These are phyloP conservation scores for Hydrangea macrophylla DNA, from an alignment of 148 eudicot genomes.

Conservation along the genomic window DNA sequence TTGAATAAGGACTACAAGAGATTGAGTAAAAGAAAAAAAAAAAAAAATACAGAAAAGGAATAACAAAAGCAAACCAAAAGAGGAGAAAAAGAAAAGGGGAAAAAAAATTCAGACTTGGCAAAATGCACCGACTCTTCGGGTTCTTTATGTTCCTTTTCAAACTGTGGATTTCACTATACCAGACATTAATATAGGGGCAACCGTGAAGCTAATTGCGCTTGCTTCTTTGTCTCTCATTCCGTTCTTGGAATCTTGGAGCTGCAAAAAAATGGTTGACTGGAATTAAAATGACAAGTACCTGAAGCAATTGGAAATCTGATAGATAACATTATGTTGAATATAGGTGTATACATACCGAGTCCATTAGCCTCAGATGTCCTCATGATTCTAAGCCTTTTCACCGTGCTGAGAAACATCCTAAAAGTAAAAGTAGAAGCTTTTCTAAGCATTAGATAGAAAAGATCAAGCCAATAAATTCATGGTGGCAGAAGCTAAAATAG, in stretches of 20 bases:
- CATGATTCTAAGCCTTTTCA: conserved; percentile 56
- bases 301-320: not conserved
- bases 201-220: conserved; percentile 22
- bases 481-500: not conserved
- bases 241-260: conserved; percentile 44
- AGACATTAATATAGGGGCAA: not conserved
- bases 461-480: too few species aligned
- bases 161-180: conserved; percentile 2
- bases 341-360: conserved; percentile 26
- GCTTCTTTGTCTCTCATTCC: conserved; percentile 29
- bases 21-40: not conserved
- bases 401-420: conserved; percentile 53
- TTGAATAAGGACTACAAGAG: not conserved
- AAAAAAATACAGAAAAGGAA: not conserved
- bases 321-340: not conserved
- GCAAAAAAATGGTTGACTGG: not conserved
- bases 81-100: not conserved
- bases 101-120: not conserved
- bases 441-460: not conserved
- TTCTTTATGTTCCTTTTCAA: not conserved
- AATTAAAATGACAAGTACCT: not conserved
- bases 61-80: not conserved
- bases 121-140: not conserved
- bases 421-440: not conserved
- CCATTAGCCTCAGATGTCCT: conserved; percentile 52